These are phyloP conservation scores for Cinnamomum chago DNA, from an alignment of 164 flowering plant species.

Conservation along the genomic window DNA sequence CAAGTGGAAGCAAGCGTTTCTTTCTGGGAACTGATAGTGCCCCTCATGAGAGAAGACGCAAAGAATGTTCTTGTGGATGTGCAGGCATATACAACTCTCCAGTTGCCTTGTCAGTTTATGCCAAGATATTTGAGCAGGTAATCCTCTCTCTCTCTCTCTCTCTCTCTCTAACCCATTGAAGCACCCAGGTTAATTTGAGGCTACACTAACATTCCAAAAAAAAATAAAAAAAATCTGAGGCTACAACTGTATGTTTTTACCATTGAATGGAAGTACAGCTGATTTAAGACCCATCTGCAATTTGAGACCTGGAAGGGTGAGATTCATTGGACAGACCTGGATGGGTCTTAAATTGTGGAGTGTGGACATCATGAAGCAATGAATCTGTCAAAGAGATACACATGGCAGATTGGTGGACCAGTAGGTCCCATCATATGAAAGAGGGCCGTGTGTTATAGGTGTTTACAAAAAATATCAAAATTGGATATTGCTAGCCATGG, in stretches of 20 bases:
- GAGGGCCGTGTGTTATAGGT: too few relatives aligned
- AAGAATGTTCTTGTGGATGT: constrained; percentile 90
- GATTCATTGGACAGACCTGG: too few relatives aligned
- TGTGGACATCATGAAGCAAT: too few relatives aligned
- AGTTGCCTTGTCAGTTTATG: constrained; percentile 77
- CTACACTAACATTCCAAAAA: background rate
- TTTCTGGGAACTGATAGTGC: constrained; percentile 99
- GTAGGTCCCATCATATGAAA: too few relatives aligned
- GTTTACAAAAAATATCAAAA: too few relatives aligned
- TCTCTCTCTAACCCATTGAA: too few relatives aligned
- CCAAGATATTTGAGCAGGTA: constrained; percentile 97
- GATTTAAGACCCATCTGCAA: background rate
- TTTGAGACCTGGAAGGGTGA: background rate
- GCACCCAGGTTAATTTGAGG: background rate
- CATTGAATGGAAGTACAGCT: background rate
- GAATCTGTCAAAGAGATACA: too few relatives aligned
- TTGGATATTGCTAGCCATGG: too few relatives aligned
- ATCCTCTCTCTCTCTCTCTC: constrained; percentile 9
- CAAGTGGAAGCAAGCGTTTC: constrained; percentile 77
- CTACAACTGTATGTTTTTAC: background rate
- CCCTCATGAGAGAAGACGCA: constrained; percentile 78
- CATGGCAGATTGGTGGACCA: too few relatives aligned
- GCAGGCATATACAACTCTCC: constrained; percentile 94
- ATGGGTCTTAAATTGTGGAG: too few relatives aligned
- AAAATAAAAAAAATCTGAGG: background rate